Percentiles rank a stretch among this genome's conserved stretches.
phyloP scores from a whole-genome alignment of 345 rosid genomes.

The Anastatica hierochuntica region DNA sequence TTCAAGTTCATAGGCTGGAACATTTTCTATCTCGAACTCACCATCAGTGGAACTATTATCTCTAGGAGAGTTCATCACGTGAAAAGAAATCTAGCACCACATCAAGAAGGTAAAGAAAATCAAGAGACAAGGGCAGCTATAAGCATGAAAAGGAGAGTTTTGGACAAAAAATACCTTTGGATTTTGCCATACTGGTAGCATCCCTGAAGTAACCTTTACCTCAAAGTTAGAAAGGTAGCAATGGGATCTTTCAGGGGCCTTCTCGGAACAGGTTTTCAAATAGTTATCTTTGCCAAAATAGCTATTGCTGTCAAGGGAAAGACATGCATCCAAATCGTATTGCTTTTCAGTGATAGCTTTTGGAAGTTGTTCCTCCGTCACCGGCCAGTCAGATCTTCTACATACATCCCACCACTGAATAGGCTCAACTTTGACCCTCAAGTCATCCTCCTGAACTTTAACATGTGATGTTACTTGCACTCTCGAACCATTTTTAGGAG shows the following conservation, averaged over 20 bases:
- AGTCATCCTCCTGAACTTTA: slow-evolving; percentile 70
- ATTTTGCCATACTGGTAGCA: slow-evolving; percentile 81
- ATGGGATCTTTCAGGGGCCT: slow-evolving; percentile 50
- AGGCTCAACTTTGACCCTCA: slow-evolving; percentile 70
- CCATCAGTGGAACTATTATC: slow-evolving; percentile 32
- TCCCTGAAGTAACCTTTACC: slow-evolving; percentile 66
- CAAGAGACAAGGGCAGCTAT: slow-evolving; percentile 17
- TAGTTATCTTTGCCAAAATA: slow-evolving; percentile 28
- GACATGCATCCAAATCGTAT: slow-evolving; percentile 5
- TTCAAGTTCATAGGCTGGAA: slow-evolving; percentile 58
- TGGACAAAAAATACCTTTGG: slow-evolving; percentile 46
- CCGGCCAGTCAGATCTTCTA: slow-evolving; percentile 86
- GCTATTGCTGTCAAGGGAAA: slow-evolving; percentile 31
- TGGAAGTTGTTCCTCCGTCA: slow-evolving; percentile 79
- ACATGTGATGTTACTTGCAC: slow-evolving; percentile 36
- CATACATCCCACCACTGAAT: slow-evolving; percentile 99
- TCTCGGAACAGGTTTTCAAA: slow-evolving; percentile 27
- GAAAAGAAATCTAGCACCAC: slow-evolving; percentile 33
- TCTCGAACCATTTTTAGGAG: slow-evolving; percentile 42
- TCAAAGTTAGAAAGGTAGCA: slow-evolving; percentile 84
- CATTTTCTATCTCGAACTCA: slow-evolving; percentile 68
- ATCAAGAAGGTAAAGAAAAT: slow-evolving; percentile 9
- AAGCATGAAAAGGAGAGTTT: not conserved
- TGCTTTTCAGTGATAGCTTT: slow-evolving; percentile 30
- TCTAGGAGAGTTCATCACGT: slow-evolving; percentile 37